Evolutionary conservation across 495 filamentous ascomycete genomes (phyloP).

Genomic region (Clohesyomyces aquaticus): DNA sequence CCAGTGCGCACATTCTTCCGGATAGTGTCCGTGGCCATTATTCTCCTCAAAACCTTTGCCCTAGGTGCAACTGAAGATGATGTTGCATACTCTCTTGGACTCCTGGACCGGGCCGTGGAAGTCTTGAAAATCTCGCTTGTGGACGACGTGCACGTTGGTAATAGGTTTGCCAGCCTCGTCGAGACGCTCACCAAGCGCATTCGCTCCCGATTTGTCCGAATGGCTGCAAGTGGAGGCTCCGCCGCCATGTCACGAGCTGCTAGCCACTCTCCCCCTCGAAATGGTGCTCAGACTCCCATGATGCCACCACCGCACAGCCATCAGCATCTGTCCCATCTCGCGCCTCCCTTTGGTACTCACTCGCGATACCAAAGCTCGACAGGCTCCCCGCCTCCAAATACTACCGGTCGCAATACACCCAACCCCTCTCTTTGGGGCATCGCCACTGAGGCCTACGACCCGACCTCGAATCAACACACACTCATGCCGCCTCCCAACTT

Average conservation of each 20-base stretch:
- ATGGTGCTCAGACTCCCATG: constrained; percentile 29
- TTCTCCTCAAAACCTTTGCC: constrained; percentile 93
- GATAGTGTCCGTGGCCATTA: constrained; percentile 92
- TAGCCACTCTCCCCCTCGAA: constrained; percentile 23
- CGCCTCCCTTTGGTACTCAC: constrained; percentile 5
- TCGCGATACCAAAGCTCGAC: neutral
- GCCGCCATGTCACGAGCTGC: constrained; percentile 33
- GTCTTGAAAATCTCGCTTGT: constrained; percentile 84
- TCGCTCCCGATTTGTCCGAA: constrained; percentile 47
- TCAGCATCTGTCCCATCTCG: constrained; percentile 6
- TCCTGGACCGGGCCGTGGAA: constrained; percentile 79
- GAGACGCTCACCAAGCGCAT: constrained; percentile 57
- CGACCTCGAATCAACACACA: constrained; percentile 48
- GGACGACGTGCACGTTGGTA: constrained; percentile 94
- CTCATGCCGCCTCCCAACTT: constrained; percentile 54
- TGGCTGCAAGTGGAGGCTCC: constrained; percentile 43
- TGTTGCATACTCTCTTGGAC: constrained; percentile 74
- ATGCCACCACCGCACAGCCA: constrained; percentile 35
- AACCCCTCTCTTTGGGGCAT: constrained; percentile 48
- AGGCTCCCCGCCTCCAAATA: constrained; percentile 5
- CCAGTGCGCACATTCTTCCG: constrained; percentile 94
- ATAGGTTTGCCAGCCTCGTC: constrained; percentile 89
- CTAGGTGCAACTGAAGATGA: constrained; percentile 89
- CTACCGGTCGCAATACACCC: constrained; percentile 36
- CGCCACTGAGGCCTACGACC: constrained; percentile 48